These are phyloP conservation scores for Trichosanthes cucumerina DNA, from an alignment of 306 rosid genomes.

Conservation along the genomic window DNA sequence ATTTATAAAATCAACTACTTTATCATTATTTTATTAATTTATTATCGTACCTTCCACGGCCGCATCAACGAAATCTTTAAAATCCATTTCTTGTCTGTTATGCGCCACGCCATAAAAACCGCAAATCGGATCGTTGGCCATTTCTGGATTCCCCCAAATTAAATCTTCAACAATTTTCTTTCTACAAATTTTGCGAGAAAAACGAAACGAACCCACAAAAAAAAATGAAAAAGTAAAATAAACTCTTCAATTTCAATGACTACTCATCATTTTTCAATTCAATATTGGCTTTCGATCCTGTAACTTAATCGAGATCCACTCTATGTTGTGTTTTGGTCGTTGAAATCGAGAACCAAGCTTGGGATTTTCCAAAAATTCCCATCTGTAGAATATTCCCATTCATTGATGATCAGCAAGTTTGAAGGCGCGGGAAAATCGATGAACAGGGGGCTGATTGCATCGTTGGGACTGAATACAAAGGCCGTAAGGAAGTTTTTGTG, in stretches of 20 bases:
- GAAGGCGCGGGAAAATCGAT: conserved; percentile 3
- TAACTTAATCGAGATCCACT: background rate
- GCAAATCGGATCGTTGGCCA: background rate
- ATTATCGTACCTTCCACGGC: no score
- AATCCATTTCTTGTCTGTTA: background rate
- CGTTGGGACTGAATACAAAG: background rate
- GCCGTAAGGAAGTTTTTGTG: background rate
- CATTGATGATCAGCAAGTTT: background rate
- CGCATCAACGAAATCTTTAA: background rate
- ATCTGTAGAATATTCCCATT: background rate
- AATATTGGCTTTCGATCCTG: background rate
- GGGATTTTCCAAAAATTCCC: background rate
- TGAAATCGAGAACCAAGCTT: conserved; percentile 9
- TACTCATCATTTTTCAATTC: background rate
- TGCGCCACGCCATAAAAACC: background rate
- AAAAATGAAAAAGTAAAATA: background rate
- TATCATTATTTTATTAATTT: background rate
- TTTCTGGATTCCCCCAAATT: background rate
- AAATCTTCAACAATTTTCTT: background rate
- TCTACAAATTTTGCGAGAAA: background rate
- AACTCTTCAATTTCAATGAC: background rate
- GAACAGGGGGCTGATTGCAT: background rate
- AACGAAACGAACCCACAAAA: background rate
- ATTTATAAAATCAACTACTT: background rate
- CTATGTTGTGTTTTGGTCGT: background rate